Conservation (phyloP, 2,329 filamentous ascomycete genomes). For the Microdochium paspali region DNA sequence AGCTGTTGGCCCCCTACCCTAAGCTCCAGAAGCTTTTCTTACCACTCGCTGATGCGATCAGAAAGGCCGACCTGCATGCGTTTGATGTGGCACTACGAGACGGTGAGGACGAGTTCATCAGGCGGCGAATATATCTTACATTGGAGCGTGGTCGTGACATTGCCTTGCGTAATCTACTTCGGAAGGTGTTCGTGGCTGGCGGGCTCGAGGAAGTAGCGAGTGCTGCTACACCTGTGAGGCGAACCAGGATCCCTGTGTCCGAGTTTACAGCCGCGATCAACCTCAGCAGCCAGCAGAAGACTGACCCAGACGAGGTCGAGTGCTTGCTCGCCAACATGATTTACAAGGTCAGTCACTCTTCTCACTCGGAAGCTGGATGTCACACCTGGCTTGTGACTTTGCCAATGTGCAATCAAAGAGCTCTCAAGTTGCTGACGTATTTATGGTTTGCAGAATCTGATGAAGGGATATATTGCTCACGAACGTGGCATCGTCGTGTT, state of each 20-base stretch:
- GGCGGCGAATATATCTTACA: conserved; percentile 86
- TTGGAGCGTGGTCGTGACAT: conserved; percentile 89
- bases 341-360: conserved; percentile 65
- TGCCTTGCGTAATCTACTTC: conserved; percentile 79
- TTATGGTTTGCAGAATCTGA: conserved; percentile 65
- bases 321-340: conserved; percentile 94
- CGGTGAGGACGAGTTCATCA: conserved; percentile 88
- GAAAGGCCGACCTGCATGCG: conserved; percentile 67
- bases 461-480: conserved; percentile 97
- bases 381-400: neutral
- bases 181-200: conserved; percentile 80
- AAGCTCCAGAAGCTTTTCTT: conserved; percentile 68
- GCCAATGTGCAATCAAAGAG: too few relatives aligned
- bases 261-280: conserved; percentile 82
- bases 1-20: conserved; percentile 67
- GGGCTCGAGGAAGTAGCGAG: conserved; percentile 75
- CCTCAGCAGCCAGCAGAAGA: conserved; percentile 55
- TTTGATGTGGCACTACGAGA: conserved; percentile 76
- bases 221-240: conserved; percentile 49
- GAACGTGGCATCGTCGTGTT: conserved; percentile 85
- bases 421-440: too few relatives aligned
- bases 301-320: conserved; percentile 90
- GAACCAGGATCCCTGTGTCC: conserved; percentile 70
- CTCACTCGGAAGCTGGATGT: neutral
- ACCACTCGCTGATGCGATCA: conserved; percentile 71